These are phyloP conservation scores for Borovskyia barvae DNA, from an alignment of 208 protist species.

Conservation along the genomic window DNA sequence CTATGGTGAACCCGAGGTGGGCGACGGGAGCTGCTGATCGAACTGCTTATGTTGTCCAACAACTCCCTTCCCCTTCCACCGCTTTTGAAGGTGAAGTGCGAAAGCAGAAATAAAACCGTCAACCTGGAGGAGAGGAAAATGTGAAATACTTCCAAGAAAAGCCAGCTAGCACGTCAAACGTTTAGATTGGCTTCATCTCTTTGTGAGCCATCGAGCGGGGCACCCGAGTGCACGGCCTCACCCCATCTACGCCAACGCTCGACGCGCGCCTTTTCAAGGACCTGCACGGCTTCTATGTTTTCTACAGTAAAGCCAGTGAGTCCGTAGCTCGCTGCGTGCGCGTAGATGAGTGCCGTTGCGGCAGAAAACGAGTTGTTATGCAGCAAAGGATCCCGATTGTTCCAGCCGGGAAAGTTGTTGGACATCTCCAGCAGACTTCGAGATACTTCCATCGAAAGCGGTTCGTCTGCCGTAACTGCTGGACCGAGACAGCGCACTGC, in stretches of 20 bases:
- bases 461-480: constrained; percentile 16
- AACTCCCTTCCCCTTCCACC: too few relatives aligned
- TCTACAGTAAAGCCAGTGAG: constrained; percentile 32
- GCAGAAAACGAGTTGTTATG: constrained; percentile 87
- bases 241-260: not conserved
- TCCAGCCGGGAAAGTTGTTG: constrained; percentile 40
- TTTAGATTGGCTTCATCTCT: too few relatives aligned
- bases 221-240: not conserved
- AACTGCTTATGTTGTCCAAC: too few relatives aligned
- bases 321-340: constrained; percentile 54
- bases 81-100: too few relatives aligned
- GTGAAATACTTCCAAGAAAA: too few relatives aligned
- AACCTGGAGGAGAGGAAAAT: too few relatives aligned
- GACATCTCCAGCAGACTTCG: constrained; percentile 41
- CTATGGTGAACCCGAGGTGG: too few relatives aligned
- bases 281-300: constrained; percentile 46
- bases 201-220: not conserved
- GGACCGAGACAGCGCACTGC: constrained; percentile 29
- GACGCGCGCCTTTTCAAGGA: constrained; percentile 49
- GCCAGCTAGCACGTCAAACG: too few relatives aligned
- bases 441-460: constrained; percentile 18
- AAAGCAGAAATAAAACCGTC: too few relatives aligned
- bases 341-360: constrained; percentile 64
- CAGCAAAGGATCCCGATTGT: constrained; percentile 76
- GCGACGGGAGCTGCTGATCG: too few relatives aligned